Conservation (phyloP, 164 flowering plant genomes). For the Paratinospora sagittata region DNA sequence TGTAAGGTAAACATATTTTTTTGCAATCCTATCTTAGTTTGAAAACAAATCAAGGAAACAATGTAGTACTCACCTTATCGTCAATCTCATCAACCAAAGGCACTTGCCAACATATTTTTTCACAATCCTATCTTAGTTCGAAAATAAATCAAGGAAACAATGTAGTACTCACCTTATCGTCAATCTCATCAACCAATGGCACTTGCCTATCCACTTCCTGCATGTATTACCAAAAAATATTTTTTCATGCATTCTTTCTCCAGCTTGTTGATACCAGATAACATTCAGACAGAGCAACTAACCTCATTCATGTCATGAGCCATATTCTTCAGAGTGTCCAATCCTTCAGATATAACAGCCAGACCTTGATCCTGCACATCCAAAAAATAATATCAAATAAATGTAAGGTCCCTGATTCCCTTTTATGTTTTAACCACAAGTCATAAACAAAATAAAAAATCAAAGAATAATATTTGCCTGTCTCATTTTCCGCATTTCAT, state of each 20-base stretch:
- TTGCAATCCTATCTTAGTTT: not conserved
- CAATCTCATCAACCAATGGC: too few species aligned
- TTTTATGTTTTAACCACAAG: not conserved
- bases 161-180: too few species aligned
- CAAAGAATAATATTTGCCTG: constrained; percentile 42
- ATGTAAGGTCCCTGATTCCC: not conserved
- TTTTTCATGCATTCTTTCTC: not conserved
- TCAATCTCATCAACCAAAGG: too few species aligned
- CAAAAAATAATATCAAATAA: not conserved
- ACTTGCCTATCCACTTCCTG: constrained; percentile 97
- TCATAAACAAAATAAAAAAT: not conserved
- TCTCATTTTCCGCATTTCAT: constrained; percentile 84
- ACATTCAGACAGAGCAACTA: constrained; percentile 12
- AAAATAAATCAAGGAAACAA: too few species aligned
- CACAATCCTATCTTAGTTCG: too few species aligned
- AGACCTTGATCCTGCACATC: constrained; percentile 78
- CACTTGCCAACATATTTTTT: too few species aligned
- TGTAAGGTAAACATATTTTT: not conserved
- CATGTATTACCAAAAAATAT: constrained; percentile 14
- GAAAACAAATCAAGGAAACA: not conserved
- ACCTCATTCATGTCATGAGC: constrained; percentile 99
- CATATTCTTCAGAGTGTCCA: constrained; percentile 88
- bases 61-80: constrained; percentile 49
- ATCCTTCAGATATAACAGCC: constrained; percentile 80
- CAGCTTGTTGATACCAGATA: not conserved